phyloP scores from a whole-genome alignment of 805 yeast species.

The Cyberlindnera samutprakarnensis region DNA sequence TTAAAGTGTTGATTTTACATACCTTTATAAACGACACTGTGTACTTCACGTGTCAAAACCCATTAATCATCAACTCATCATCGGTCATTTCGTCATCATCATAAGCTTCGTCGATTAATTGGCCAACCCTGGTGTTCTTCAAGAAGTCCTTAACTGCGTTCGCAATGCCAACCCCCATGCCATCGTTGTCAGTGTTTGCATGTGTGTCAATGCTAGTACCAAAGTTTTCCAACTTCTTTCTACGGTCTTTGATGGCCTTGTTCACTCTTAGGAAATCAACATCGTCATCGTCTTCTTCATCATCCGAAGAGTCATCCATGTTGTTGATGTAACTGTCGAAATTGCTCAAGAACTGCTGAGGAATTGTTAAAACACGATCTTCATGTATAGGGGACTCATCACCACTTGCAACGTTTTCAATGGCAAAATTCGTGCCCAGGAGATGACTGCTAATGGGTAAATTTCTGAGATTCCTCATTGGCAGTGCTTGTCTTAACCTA shows the following conservation, averaged over 20 bases:
- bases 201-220: constrained; percentile 3
- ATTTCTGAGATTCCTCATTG: constrained; percentile 14
- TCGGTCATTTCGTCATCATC: constrained; percentile 8
- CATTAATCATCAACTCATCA: constrained; percentile 11
- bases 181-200: constrained; percentile 9
- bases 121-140: constrained; percentile 4
- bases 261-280: constrained; percentile 19
- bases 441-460: constrained; percentile 17
- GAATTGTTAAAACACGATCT: constrained; percentile 15
- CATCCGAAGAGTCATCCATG: constrained; percentile 13
- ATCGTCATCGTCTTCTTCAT: constrained; percentile 18
- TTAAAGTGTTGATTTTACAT: constrained; percentile 7
- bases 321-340: constrained; percentile 21
- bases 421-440: constrained; percentile 20
- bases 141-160: constrained; percentile 15
- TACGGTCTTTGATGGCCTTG: constrained; percentile 9
- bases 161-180: constrained; percentile 7
- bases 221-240: constrained; percentile 2
- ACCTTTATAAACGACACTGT: too few relatives aligned
- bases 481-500: constrained; percentile 8
- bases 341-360: constrained; percentile 23
- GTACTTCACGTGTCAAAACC: constrained; percentile 5
- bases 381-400: constrained; percentile 2
- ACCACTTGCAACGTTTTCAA: constrained; percentile 14
- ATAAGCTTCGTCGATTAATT: constrained; percentile 3